Evolutionary conservation across 1,284 basidiomycete genomes (phyloP).

Genomic region (Rhodotorula sp.): DNA sequence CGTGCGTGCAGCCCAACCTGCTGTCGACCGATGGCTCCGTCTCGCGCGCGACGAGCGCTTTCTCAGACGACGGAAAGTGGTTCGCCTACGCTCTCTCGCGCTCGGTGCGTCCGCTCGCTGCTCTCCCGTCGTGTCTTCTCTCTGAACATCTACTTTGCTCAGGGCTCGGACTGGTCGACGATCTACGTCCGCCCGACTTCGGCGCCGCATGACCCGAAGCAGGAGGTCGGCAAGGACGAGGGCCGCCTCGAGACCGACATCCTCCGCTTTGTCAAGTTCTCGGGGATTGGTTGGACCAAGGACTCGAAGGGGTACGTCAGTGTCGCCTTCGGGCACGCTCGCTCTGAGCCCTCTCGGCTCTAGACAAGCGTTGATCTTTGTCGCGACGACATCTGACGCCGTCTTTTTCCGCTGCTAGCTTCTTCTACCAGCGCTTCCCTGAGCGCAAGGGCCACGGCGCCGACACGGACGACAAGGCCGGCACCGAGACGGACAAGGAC

Average conservation of each 20-base stretch:
- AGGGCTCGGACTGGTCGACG: slow-evolving; percentile 72
- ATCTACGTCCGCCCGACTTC: slow-evolving; percentile 61
- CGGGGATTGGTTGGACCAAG: slow-evolving; percentile 67
- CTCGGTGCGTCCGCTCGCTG: slow-evolving; percentile 56
- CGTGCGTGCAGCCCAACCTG: slow-evolving; percentile 61
- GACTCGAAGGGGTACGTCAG: slow-evolving; percentile 60
- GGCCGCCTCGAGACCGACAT: slow-evolving; percentile 64
- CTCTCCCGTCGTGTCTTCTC: background rate
- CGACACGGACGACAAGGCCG: slow-evolving; percentile 60
- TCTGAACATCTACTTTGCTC: slow-evolving; percentile 3
- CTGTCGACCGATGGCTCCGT: slow-evolving; percentile 72
- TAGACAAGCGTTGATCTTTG: background rate
- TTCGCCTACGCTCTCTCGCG: slow-evolving; percentile 75
- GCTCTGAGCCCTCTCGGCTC: background rate
- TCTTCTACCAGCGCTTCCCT: slow-evolving; percentile 67
- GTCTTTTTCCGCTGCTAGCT: slow-evolving; percentile 45
- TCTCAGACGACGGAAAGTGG: slow-evolving; percentile 68
- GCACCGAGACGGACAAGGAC: slow-evolving; percentile 66
- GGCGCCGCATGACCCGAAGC: slow-evolving; percentile 56
- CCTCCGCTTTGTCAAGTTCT: slow-evolving; percentile 74
- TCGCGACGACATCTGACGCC: background rate
- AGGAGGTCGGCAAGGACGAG: slow-evolving; percentile 55
- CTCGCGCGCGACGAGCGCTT: slow-evolving; percentile 61
- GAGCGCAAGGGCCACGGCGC: slow-evolving; percentile 55
- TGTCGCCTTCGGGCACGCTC: slow-evolving; percentile 44